Base-by-base conservation (phyloP, 192 early-diverging fungal genomes). In the Umbelopsis sp. region DNA sequence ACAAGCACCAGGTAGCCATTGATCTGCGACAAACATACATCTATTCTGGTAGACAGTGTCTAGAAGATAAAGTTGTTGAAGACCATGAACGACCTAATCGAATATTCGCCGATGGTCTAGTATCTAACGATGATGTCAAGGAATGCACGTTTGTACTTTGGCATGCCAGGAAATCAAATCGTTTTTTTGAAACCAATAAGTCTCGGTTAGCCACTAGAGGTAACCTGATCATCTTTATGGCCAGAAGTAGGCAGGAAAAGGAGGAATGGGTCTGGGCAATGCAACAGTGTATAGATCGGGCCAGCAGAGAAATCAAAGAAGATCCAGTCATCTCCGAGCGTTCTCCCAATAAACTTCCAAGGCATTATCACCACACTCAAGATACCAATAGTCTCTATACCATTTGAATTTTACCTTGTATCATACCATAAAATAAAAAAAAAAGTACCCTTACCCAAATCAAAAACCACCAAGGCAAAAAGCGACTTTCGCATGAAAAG, bases 181-280 rank as follows among this genome's bases (percentile, higher is more conserved):
- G 52, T 32, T 17, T 53, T 22, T 29, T 78, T 71, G 26, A 59
- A 38, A 24, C 25, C 62, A 45, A 52, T 22, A 52, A 54, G 45
- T 21, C 47, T 21, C 29, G 66, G 9, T 38, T 74, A 16, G 71
- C 65, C 43, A 11, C 77, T 0, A 66, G 47, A 17, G 77, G 77
- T 0, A 34, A 54, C 4, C n/a, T 32, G 0, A 67, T 62, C 51
- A 29, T 29, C 0, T 78, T 78, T 32, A 49, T 74, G 20, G 72
- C 71, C 4, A 26, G 38, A 31, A 78, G 70, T 62, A 47, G 66
- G 51, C 45, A 74, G 31, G 68, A 71, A 36, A 78, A 74, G 45
- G 77, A 78, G 32, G 72, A 74, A 29, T 78, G 77, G 77, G 77
- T 78, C 5, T 74, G 69, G 65, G 77, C 72, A 9, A 66, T 78